Evolutionary conservation across 768 basidiomycete species (phyloP).

Genomic region (Rubroboletus pulcherrimus): DNA sequence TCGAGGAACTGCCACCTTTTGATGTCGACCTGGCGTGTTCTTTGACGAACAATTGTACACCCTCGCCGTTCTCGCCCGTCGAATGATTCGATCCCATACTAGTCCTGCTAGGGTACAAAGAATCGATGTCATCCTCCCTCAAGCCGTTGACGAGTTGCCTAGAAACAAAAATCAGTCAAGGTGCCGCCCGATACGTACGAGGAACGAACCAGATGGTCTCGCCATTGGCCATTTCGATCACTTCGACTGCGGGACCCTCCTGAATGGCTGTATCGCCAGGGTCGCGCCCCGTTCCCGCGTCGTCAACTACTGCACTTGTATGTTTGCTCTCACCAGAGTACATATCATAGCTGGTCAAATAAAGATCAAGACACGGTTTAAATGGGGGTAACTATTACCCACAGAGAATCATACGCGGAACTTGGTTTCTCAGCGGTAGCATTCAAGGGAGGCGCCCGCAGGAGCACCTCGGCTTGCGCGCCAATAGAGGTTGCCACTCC

Average conservation of each 20-base stretch:
- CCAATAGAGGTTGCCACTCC: slow-evolving; percentile 52
- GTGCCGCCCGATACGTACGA: background rate
- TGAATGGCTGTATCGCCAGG: slow-evolving; percentile 28
- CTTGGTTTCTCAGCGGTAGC: slow-evolving; percentile 58
- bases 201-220: slow-evolving; percentile 76
- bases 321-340: slow-evolving; percentile 59
- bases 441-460: slow-evolving; percentile 39
- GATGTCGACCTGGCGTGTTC: slow-evolving; percentile 68
- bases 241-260: slow-evolving; percentile 65
- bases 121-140: slow-evolving; percentile 72
- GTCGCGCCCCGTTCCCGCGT: slow-evolving; percentile 25
- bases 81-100: slow-evolving; percentile 79
- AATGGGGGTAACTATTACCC: slow-evolving; percentile 34
- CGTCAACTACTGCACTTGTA: slow-evolving; percentile 34
- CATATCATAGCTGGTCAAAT: slow-evolving; percentile 66
- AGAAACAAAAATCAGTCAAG: slow-evolving; percentile 1
- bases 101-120: slow-evolving; percentile 58
- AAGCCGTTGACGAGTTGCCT: slow-evolving; percentile 82
- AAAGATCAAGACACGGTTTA: slow-evolving; percentile 15
- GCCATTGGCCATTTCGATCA: slow-evolving; percentile 82
- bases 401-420: slow-evolving; percentile 78
- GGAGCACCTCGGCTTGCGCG: slow-evolving; percentile 35
- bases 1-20: slow-evolving; percentile 57
- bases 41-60: slow-evolving; percentile 71
- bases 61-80: slow-evolving; percentile 40